Percentiles rank a stretch among this genome's conserved stretches.
Conservation (phyloP, 495 filamentous ascomycete species). For the Antarctomyces pellizariae region DNA sequence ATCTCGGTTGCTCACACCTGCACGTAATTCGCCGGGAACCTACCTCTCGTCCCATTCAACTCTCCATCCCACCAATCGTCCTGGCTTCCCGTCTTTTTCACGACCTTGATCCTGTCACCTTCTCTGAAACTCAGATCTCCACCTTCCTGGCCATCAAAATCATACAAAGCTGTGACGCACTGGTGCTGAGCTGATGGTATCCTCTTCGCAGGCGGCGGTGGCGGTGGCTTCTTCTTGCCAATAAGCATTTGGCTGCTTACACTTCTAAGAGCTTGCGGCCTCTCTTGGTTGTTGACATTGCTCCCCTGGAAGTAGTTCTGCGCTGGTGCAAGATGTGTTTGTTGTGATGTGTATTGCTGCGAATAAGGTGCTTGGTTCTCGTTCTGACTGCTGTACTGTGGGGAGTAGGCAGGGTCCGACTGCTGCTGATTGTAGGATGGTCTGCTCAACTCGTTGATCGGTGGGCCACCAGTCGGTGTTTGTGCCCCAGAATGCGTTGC, state of each 20-base stretch:
- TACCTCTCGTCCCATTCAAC: conserved; percentile 44
- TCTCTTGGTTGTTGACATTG: no score
- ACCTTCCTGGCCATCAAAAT: conserved; percentile 44
- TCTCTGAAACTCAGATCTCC: conserved; percentile 67
- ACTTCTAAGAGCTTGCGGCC: background rate
- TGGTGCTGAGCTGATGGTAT: conserved; percentile 12
- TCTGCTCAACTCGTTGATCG: no score
- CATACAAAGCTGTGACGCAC: conserved; percentile 62
- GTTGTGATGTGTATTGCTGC: no score
- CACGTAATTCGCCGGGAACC: conserved; percentile 89
- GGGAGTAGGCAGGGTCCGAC: conserved; percentile 1
- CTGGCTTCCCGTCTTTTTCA: conserved; percentile 62
- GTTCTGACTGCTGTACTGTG: conserved; percentile 5
- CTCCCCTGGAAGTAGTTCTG: no score
- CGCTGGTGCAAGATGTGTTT: no score
- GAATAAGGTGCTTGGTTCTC: no score
- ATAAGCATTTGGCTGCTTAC: no score
- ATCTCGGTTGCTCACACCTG: no score
- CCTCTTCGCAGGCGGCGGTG: conserved; percentile 13
- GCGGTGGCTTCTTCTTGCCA: conserved; percentile 12
- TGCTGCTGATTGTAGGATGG: no score
- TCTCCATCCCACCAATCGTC: conserved; percentile 97
- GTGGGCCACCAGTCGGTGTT: no score
- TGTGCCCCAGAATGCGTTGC: no score
- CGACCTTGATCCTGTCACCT: conserved; percentile 63